Conservation (phyloP, 768 basidiomycete genomes). For the Tylopilus felleus region DNA sequence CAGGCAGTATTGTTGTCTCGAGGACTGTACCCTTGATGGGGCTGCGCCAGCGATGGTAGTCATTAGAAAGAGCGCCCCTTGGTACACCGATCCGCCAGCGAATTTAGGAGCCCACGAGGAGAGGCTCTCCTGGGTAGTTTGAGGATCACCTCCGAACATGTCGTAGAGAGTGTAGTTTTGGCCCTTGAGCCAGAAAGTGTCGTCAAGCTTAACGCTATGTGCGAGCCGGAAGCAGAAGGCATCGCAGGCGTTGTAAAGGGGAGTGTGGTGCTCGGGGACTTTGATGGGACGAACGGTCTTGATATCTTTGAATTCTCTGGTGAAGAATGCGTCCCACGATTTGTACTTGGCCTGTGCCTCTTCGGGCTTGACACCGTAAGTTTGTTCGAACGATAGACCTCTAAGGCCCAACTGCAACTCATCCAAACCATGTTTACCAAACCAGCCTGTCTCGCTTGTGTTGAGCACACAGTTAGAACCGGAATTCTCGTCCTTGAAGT, state of each 20-base stretch:
- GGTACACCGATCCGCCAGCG: slow-evolving; percentile 45
- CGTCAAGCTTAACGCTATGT: slow-evolving; percentile 37
- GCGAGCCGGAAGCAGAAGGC: slow-evolving; percentile 38
- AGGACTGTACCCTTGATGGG: too few relatives aligned
- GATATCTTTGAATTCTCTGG: slow-evolving; percentile 30
- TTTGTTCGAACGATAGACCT: background rate
- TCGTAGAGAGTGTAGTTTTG: slow-evolving; percentile 55
- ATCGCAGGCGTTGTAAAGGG: slow-evolving; percentile 54
- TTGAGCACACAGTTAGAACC: slow-evolving; percentile 5
- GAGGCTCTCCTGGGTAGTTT: background rate
- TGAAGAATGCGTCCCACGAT: slow-evolving; percentile 57
- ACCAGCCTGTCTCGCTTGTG: background rate
- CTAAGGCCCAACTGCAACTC: background rate
- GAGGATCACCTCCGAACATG: slow-evolving; percentile 39
- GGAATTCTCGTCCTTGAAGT: background rate
- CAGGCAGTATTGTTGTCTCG: slow-evolving; percentile 20
- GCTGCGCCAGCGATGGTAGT: too few relatives aligned
- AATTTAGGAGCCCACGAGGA: background rate
- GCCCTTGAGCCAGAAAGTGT: slow-evolving; percentile 58
- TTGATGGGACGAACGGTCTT: background rate
- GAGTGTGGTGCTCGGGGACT: background rate
- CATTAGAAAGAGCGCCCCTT: slow-evolving; percentile 50
- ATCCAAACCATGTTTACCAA: background rate
- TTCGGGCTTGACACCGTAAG: slow-evolving; percentile 1
- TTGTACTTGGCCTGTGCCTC: background rate